phyloP scores from a whole-genome alignment of 2,329 filamentous ascomycete species.

The Passalora sequoiae region DNA sequence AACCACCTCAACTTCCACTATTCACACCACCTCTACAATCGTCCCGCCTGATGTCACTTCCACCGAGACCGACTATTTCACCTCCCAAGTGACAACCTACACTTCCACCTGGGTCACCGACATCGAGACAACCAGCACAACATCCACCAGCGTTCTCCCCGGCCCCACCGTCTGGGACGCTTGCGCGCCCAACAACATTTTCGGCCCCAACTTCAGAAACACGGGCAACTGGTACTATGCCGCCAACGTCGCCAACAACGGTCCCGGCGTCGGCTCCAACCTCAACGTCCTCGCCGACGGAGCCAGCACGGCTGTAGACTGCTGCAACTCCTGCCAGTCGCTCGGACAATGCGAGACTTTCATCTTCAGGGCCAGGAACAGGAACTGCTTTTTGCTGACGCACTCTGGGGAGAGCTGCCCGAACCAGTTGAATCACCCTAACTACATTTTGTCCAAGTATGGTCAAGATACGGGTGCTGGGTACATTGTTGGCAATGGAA shows the following conservation, averaged over 20 bases:
- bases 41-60: too few species aligned
- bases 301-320: slow-evolving; percentile 5
- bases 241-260: slow-evolving; percentile 8
- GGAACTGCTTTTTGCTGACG: slow-evolving; percentile 14
- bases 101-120: too few species aligned
- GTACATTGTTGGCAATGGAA: slow-evolving; percentile 9
- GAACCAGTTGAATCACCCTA: slow-evolving; percentile 9
- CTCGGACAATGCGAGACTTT: slow-evolving; percentile 11
- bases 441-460: slow-evolving; percentile 16
- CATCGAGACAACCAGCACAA: too few species aligned
- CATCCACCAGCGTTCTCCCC: background rate
- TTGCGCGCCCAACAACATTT: slow-evolving; percentile 5
- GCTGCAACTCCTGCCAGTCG: slow-evolving; percentile 12
- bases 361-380: slow-evolving; percentile 8
- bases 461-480: too few species aligned
- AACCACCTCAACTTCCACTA: too few species aligned
- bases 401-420: slow-evolving; percentile 5
- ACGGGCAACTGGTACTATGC: slow-evolving; percentile 3
- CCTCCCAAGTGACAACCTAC: too few species aligned
- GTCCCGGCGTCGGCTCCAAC: slow-evolving; percentile 8
- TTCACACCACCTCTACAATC: too few species aligned
- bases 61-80: too few species aligned
- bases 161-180: slow-evolving; percentile 8
- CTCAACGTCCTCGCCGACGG: slow-evolving; percentile 9
- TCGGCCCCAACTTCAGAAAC: slow-evolving; percentile 4